Conservation (phyloP, 108 stramenopile species). For the Epipyxis sp. region DNA sequence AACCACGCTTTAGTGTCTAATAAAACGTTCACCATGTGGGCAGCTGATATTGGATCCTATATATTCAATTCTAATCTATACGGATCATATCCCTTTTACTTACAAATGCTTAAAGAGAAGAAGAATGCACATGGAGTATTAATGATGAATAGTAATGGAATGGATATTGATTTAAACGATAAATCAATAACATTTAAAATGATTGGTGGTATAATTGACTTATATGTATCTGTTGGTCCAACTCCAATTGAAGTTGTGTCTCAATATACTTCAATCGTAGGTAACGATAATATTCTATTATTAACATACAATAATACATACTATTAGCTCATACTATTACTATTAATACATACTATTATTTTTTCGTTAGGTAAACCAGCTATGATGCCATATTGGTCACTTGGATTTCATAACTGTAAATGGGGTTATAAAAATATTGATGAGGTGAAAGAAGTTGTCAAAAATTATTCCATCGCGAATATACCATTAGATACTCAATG, state of each 20-base stretch:
- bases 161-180: constrained; percentile 29
- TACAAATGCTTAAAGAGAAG: not conserved
- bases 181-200: constrained; percentile 17
- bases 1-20: not conserved
- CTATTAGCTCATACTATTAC: too few relatives aligned
- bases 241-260: constrained; percentile 32
- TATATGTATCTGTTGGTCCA: constrained; percentile 37
- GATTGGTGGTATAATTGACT: constrained; percentile 43
- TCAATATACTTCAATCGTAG: constrained; percentile 38
- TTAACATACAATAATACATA: too few relatives aligned
- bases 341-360: too few relatives aligned
- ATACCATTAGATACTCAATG: constrained; percentile 43
- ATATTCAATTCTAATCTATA: constrained; percentile 40
- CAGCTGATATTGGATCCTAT: constrained; percentile 33
- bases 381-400: constrained; percentile 41
- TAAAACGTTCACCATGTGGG: constrained; percentile 38
- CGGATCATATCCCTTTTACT: constrained; percentile 34
- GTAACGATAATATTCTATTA: too few relatives aligned
- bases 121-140: constrained; percentile 32
- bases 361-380: too few relatives aligned
- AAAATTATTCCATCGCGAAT: not conserved
- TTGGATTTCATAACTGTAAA: constrained; percentile 45
- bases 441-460: constrained; percentile 17
- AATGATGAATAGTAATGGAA: constrained; percentile 38
- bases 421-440: constrained; percentile 40